These are phyloP conservation scores for Omphalotus olearius DNA, from an alignment of 1,284 basidiomycete species.

Conservation along the genomic window DNA sequence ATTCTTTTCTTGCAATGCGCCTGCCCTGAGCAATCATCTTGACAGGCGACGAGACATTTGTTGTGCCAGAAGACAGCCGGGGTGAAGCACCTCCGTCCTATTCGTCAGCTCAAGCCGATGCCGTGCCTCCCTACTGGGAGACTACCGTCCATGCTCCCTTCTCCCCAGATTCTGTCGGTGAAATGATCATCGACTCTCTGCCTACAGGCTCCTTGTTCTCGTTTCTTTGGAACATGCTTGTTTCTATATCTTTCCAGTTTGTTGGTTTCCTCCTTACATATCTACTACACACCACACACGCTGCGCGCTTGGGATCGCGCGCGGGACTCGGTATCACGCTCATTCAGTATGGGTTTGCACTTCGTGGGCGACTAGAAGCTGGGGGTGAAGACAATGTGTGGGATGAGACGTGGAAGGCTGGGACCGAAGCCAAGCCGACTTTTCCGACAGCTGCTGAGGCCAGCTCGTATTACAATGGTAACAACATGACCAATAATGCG, in stretches of 20 bases:
- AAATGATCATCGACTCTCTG: constrained; percentile 73
- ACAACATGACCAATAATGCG: constrained; percentile 21
- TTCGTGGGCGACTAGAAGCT: constrained; percentile 46
- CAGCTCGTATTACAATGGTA: constrained; percentile 30
- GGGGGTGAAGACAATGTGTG: constrained; percentile 24
- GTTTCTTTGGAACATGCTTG: constrained; percentile 90
- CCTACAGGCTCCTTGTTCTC: constrained; percentile 81
- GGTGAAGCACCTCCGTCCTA: constrained; percentile 88
- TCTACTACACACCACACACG: constrained; percentile 92
- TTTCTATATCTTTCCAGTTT: constrained; percentile 96
- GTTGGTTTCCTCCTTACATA: constrained; percentile 95
- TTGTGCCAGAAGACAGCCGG: constrained; percentile 76
- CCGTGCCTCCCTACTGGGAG: constrained; percentile 97
- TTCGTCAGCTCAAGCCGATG: constrained; percentile 87
- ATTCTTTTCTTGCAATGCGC: not conserved
- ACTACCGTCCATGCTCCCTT: constrained; percentile 88
- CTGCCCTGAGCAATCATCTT: not conserved
- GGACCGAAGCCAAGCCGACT: constrained; percentile 33
- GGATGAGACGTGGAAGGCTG: constrained; percentile 24
- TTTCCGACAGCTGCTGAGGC: constrained; percentile 43
- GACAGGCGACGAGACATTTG: constrained; percentile 65
- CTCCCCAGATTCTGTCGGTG: constrained; percentile 49
- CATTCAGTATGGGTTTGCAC: constrained; percentile 91
- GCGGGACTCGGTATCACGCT: constrained; percentile 94
- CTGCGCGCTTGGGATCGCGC: constrained; percentile 90